Conservation (phyloP, 1,284 basidiomycete species). For the Sporisorium scitamineum region DNA sequence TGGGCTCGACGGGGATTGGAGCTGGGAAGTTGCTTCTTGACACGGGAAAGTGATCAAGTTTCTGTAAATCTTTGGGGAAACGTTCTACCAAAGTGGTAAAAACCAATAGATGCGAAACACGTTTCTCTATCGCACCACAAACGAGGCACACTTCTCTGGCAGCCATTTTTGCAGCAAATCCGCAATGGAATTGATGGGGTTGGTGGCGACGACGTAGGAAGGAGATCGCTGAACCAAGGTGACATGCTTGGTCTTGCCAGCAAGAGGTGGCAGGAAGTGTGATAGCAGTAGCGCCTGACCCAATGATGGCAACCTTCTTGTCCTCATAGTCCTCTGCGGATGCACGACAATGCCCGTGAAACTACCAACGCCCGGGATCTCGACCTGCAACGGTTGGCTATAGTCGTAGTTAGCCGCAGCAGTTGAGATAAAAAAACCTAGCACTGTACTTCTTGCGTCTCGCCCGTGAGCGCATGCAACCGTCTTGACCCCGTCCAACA, state of each 20-base stretch:
- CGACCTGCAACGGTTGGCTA: neutral
- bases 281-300: neutral
- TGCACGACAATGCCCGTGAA: neutral
- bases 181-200: neutral
- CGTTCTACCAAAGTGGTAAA: neutral
- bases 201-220: neutral
- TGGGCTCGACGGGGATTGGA: neutral
- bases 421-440: neutral
- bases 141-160: neutral
- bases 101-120: neutral
- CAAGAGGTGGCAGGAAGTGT: neutral
- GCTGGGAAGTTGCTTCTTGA: neutral
- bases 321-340: neutral
- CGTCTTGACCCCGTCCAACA: neutral
- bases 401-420: slow-evolving; percentile 5
- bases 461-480: neutral
- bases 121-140: neutral
- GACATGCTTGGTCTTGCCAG: neutral
- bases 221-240: neutral
- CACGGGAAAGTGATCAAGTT: neutral
- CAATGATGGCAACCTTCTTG: neutral
- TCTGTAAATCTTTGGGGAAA: neutral
- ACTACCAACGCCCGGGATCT: neutral
- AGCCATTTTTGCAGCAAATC: neutral
- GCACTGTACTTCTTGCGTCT: neutral